Conservation (phyloP, 352 stramenopile species). For the Phytophthora cajani region DNA sequence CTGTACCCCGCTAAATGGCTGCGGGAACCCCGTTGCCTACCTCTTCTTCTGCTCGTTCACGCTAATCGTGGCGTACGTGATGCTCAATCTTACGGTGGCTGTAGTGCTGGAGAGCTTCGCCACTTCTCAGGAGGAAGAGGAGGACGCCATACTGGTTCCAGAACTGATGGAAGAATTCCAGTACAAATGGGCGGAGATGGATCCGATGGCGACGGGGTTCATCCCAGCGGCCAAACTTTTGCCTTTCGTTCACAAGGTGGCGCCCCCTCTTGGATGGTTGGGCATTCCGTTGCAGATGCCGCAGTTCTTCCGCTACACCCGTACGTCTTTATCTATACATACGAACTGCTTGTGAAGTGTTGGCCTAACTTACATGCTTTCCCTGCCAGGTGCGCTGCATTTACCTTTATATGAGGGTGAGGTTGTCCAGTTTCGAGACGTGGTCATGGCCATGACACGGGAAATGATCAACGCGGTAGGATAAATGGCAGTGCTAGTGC, state of each 20-base stretch:
- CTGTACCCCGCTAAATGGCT: slow-evolving; percentile 76
- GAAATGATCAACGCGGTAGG: slow-evolving; percentile 72
- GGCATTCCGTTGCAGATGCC: slow-evolving; percentile 38
- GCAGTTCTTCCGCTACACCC: slow-evolving; percentile 49
- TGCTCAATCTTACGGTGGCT: slow-evolving; percentile 93
- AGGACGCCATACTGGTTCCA: slow-evolving; percentile 81
- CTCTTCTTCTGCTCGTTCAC: slow-evolving; percentile 87
- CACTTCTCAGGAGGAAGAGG: slow-evolving; percentile 65
- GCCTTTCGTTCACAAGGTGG: slow-evolving; percentile 68
- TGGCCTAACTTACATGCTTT: neutral
- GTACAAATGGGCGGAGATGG: slow-evolving; percentile 84
- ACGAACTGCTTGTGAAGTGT: neutral
- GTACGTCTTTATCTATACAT: slow-evolving; percentile 34
- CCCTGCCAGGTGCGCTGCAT: slow-evolving; percentile 44
- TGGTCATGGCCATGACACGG: slow-evolving; percentile 73
- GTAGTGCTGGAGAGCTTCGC: slow-evolving; percentile 93
- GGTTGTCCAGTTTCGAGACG: slow-evolving; percentile 83
- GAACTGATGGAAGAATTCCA: slow-evolving; percentile 89
- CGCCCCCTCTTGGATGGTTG: slow-evolving; percentile 71
- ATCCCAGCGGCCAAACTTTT: slow-evolving; percentile 71
- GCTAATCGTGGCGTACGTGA: slow-evolving; percentile 92
- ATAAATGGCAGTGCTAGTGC: neutral
- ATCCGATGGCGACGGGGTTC: slow-evolving; percentile 81
- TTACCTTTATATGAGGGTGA: slow-evolving; percentile 82
- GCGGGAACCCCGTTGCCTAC: slow-evolving; percentile 61